Percentiles rank a stretch among this genome's conserved stretches.
These are phyloP conservation scores for Taphrina confusa DNA, from an alignment of 1,139 yeast species.

Conservation along the genomic window DNA sequence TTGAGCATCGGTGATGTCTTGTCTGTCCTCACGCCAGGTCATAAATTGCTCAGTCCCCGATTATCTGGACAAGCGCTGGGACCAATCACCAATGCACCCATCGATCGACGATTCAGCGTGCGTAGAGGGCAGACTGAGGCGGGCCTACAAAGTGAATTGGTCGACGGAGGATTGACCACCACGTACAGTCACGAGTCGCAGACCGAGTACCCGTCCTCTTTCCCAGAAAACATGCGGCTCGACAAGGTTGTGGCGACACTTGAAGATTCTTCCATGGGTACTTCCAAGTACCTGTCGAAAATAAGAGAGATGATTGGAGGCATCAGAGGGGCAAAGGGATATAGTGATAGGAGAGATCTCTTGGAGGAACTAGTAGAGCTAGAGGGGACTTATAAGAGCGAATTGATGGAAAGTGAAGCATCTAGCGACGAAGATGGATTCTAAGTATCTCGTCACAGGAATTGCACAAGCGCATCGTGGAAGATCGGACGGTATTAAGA, in stretches of 20 bases:
- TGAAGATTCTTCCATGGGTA: constrained; percentile 1
- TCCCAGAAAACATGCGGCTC: neutral
- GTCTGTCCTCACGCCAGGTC: constrained; percentile 23
- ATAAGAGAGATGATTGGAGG: neutral
- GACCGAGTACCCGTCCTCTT: constrained; percentile 16
- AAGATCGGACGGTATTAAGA: too few relatives aligned
- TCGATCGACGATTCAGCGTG: constrained; percentile 9
- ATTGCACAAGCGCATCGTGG: too few relatives aligned
- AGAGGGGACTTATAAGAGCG: constrained; percentile 16
- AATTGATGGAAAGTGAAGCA: constrained; percentile 6
- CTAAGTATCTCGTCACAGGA: neutral
- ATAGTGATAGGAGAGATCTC: constrained; percentile 19
- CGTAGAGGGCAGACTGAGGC: neutral
- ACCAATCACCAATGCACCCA: neutral
- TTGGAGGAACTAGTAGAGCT: constrained; percentile 16
- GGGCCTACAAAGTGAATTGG: neutral
- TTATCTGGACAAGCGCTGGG: neutral
- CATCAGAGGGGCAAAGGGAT: constrained; percentile 22
- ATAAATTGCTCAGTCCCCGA: constrained; percentile 10
- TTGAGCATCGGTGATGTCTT: constrained; percentile 22
- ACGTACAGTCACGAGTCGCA: constrained; percentile 1
- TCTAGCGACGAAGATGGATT: constrained; percentile 27
- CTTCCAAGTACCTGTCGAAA: neutral
- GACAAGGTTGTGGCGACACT: neutral
- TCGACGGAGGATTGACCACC: constrained; percentile 10